Base-by-base conservation (phyloP, 2,329 filamentous ascomycete genomes). In the Scedosporium boydii region DNA sequence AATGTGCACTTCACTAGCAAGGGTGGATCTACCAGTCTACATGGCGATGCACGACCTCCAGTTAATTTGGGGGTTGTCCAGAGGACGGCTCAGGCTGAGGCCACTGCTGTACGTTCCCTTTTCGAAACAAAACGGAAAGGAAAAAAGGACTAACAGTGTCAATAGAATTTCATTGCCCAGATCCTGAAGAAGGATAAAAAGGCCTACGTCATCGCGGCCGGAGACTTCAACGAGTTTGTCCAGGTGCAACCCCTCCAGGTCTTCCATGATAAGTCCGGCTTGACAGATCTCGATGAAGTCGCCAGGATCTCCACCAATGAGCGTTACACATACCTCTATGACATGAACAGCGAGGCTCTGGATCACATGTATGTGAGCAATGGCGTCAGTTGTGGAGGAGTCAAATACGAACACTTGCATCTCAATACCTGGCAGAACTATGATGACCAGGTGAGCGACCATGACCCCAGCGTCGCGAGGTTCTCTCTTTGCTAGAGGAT, bases 151-250 rank as follows among this genome's bases (percentile, higher is more conserved):
- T 57, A 23, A 57, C 51, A n/a, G 12, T 48, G 26, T 46, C 6
- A 12, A 9, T 42, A 79, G 79, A 67, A 74, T 14, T 89, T 88
- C 67, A 77, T 87, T 61, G 72, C 77, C 1, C 63, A 82, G 63
- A 85, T 91, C 66, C 79, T 89, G 21, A 70, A 75, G 6, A 68
- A 79, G 48, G 82, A 89, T 71, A 70, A 76, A 10, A 73, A 79
- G 16, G 87, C 87, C 0, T 76, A 76, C 26, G 71, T 91, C 66
- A 79, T 90, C 64, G 74, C 79, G 2, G 81, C 83, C 0, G 88
- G 88, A 27, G 88, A 91, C 73, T 90, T 87, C 70, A 90, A 91
- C 77, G 88, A 91, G 71, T 90, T 88, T 70, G 70, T 80, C 4
- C 86, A 86, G 65, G 86, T 85, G 9, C 68, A 78, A 70, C 87